Conservation (phyloP, 495 filamentous ascomycete genomes). For the Hypoxylon perforatum region DNA sequence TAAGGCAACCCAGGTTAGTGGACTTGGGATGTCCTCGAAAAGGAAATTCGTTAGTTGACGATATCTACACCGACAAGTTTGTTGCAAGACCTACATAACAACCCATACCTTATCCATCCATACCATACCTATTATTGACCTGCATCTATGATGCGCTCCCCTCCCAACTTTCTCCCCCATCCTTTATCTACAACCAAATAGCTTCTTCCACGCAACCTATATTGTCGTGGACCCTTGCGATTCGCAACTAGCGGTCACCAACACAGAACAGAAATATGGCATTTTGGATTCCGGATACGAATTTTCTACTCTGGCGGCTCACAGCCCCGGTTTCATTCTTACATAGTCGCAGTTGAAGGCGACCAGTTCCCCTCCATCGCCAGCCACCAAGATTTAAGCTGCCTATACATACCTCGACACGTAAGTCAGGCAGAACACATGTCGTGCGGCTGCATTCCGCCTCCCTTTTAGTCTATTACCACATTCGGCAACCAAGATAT, state of each 20-base stretch:
- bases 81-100: constrained; percentile 16
- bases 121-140: constrained; percentile 36
- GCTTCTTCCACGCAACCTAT: constrained; percentile 38
- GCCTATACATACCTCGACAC: background rate
- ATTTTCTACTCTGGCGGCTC: constrained; percentile 18
- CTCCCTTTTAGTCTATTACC: background rate
- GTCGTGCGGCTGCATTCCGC: constrained; percentile 7
- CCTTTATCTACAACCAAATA: constrained; percentile 38
- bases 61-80: constrained; percentile 44
- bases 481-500: background rate
- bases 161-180: constrained; percentile 23
- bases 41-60: constrained; percentile 26
- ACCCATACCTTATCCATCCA: constrained; percentile 22
- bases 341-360: constrained; percentile 11
- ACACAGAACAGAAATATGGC: constrained; percentile 19
- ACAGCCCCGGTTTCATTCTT: constrained; percentile 5
- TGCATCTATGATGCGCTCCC: constrained; percentile 31
- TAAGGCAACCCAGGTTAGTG: constrained; percentile 13
- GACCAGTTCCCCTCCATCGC: constrained; percentile 12
- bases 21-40: constrained; percentile 22
- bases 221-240: constrained; percentile 39
- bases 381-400: constrained; percentile 22
- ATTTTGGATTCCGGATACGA: constrained; percentile 16
- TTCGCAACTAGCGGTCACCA: constrained; percentile 45
- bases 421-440: constrained; percentile 6